Base-by-base conservation (phyloP, 805 yeast genomes). In the Debaryomyces hansenii region DNA sequence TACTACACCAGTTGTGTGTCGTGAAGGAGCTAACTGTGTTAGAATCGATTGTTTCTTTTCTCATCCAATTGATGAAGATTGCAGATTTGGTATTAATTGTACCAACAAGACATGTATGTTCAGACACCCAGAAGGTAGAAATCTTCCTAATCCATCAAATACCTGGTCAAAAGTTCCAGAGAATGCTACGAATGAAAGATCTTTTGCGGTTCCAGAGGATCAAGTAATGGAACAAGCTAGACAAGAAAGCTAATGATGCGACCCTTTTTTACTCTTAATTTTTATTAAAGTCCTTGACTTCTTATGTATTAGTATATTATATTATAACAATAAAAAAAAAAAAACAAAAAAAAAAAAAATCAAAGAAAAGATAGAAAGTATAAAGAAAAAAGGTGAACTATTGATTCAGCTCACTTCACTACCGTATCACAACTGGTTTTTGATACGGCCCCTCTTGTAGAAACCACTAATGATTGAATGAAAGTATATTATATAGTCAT, bases 81-180 rank as follows among this genome's bases (percentile, higher is more conserved):
- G 97, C 70, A 87, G 85, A 56, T 90, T 83, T 66, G 95, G 90
- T 11, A 74, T 74, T 47, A 80, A 80, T 51, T 90, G 97, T 69
- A 80, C 76, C 56, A 89, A 88, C 64, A 73, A 74, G 42, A 72
- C 75, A 45, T 90, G 97, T 74, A 64, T 82, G 53, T 90, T 74
- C 68, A 77, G 76, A 57, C 97, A 90, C 66, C 96, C 97, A 11
- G 85, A 81, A 47, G 94, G 89, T n/a, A 77, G 90, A 61, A 55
- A 58, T 28, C 49, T 59, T 43, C 20, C 42, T 5, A 39, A 27
- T 20, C 64, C 57, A 44, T 56, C 66, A 32, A 62, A 65, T 45
- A 66, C 72, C 9, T 72, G 75, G 77, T 52, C 63, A 20, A 64
- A 63, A 41, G 66, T 64, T 31, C 51, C 35, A 10, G 48, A 50